These are phyloP conservation scores for Cystobasidiopsis lactophilus DNA, from an alignment of 768 basidiomycete genomes.

Conservation along the genomic window DNA sequence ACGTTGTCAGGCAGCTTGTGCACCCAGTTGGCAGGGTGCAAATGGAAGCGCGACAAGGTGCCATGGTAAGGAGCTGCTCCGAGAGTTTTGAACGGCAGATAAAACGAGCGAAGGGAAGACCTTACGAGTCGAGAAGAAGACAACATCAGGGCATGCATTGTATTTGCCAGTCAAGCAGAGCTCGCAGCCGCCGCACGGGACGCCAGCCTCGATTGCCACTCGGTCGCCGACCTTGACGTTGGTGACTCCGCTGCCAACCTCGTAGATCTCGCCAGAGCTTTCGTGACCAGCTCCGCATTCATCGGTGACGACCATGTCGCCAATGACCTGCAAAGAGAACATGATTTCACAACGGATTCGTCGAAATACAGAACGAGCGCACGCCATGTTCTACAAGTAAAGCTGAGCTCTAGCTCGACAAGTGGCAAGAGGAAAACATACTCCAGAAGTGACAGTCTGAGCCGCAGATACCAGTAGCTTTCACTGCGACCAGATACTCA, in stretches of 20 bases:
- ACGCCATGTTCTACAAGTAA: neutral
- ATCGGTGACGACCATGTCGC: constrained; percentile 22
- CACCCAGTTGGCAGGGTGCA: constrained; percentile 26
- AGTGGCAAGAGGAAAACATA: neutral
- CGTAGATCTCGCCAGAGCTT: constrained; percentile 25
- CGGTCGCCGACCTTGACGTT: constrained; percentile 22
- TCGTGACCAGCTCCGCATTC: constrained; percentile 19
- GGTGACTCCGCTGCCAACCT: constrained; percentile 24
- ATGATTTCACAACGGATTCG: constrained; percentile 25
- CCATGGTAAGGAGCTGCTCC: constrained; percentile 28
- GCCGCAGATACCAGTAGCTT: constrained; percentile 28
- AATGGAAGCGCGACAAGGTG: constrained; percentile 18
- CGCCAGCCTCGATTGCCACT: constrained; percentile 24
- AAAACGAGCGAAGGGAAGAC: neutral
- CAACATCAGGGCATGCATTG: constrained; percentile 23
- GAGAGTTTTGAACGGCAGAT: constrained; percentile 23
- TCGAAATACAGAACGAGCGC: neutral
- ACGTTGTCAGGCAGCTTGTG: constrained; percentile 27
- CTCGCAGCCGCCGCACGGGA: constrained; percentile 24
- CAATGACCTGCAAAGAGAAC: constrained; percentile 20
- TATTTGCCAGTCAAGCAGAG: constrained; percentile 26
- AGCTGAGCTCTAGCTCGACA: neutral
- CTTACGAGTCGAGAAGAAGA: constrained; percentile 5
- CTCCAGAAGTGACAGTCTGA: constrained; percentile 11
- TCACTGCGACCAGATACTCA: too few species aligned